Evolutionary conservation across 805 yeast genomes (phyloP), one percentile per base, ranked within the genome.

Genomic region (Kazachstania viticola): DNA sequence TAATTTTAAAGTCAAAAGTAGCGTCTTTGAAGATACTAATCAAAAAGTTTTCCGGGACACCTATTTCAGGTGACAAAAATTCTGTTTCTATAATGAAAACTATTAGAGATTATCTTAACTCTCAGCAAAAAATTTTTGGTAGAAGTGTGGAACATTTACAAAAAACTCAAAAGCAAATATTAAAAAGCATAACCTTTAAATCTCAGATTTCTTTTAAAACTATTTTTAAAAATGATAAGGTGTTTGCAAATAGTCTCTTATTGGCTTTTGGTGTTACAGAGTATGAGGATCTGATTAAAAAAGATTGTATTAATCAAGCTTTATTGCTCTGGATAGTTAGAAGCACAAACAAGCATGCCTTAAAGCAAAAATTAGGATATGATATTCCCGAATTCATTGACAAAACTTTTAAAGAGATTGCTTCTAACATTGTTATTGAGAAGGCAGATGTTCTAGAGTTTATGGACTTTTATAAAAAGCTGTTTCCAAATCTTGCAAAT

Each of bases 271-370:
- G 84, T 7, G 64, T 73, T 9, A 52, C 67, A 3, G 61, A 64
- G 14, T 73, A 66, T 42, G 75, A 71, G 4, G 73, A 70, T 28
- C 44, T 79, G 12, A 45, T 65, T 2, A 56, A 56, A 6, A 60
- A 69, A 27, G 61, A 65, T 26, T 62, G 73, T 28, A 56, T 73
- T 35, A 76, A 75, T 34, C 79, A 75, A 41, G 67, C 69, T 2
- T 58, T 80, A 51, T 50, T 76, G 14, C 51, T 80, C 25, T 80
- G 78, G 72, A 58, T 79, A 17, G 69, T 79, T 22, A 62, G 84
- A 42, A 67, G 71, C 35, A 58, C 62, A 35, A 78, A 75, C 14
- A 46, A 48, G 7, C 66, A 60, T 23, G 21, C 37, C 1, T 17
- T 27, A 12, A 14, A 18, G 5, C 48, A 48, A 14, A 51, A 56